Percentiles rank a stretch among this genome's conserved stretches.
These are phyloP conservation scores for Solanum ahanhuiri DNA, from an alignment of 257 asterid genomes.

Conservation along the genomic window DNA sequence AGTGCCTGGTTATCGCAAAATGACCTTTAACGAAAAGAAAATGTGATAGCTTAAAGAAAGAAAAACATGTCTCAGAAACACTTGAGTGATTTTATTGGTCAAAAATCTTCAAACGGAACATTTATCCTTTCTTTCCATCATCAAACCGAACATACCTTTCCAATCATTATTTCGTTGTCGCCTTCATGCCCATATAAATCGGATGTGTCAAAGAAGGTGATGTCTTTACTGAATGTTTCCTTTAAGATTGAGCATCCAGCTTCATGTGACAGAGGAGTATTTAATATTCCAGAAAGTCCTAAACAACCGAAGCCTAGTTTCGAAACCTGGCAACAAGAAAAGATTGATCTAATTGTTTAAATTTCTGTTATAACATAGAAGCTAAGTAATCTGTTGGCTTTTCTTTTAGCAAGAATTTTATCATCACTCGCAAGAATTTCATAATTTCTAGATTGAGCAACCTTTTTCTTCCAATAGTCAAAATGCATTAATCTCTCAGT, in stretches of 20 bases:
- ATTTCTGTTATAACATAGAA: neutral
- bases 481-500: neutral
- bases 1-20: slow-evolving; percentile 16
- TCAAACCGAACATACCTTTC: slow-evolving; percentile 24
- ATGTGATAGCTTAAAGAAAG: neutral
- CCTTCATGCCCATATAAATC: slow-evolving; percentile 22
- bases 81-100: neutral
- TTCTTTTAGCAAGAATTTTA: neutral
- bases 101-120: neutral
- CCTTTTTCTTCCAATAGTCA: neutral
- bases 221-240: slow-evolving; percentile 32
- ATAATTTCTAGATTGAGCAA: neutral
- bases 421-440: neutral
- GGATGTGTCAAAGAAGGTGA: slow-evolving; percentile 44
- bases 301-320: slow-evolving; percentile 45
- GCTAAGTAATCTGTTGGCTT: neutral
- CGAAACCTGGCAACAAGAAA: slow-evolving; percentile 25
- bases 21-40: neutral
- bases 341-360: neutral
- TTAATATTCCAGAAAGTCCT: slow-evolving; percentile 34
- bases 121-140: neutral
- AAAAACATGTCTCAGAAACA: neutral
- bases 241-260: slow-evolving; percentile 27
- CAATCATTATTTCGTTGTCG: slow-evolving; percentile 41
- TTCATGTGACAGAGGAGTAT: slow-evolving; percentile 37